Evolutionary conservation across 352 stramenopile genomes (phyloP).

Genomic region (Phytophthora litchii): DNA sequence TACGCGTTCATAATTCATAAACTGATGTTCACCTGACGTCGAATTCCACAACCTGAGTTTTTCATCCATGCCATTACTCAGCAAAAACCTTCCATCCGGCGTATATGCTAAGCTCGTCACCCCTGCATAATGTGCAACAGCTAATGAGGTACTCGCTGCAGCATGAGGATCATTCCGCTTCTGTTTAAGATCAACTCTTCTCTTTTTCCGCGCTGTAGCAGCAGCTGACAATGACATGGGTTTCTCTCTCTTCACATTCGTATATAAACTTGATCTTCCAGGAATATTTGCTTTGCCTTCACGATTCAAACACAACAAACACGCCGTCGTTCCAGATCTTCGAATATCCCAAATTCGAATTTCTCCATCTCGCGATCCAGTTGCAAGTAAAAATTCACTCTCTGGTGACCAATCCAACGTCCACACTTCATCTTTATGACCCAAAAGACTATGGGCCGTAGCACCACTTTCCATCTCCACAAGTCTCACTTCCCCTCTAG

Average conservation of each 20-base stretch:
- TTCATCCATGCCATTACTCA: conserved; percentile 66
- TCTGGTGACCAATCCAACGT: conserved; percentile 72
- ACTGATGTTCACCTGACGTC: conserved; percentile 61
- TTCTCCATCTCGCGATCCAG: conserved; percentile 62
- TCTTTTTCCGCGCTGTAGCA: conserved; percentile 3
- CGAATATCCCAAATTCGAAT: conserved; percentile 90
- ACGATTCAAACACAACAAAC: conserved; percentile 80
- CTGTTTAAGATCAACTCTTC: background rate
- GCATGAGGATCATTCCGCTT: conserved; percentile 61
- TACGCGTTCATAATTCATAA: conserved; percentile 70
- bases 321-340: conserved; percentile 80
- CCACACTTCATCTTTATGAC: conserved; percentile 82
- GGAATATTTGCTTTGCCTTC: conserved; percentile 59
- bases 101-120: conserved; percentile 72
- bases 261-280: conserved; percentile 55
- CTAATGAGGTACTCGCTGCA: conserved; percentile 55
- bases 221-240: conserved; percentile 40
- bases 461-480: conserved; percentile 77
- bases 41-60: conserved; percentile 74
- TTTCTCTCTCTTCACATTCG: conserved; percentile 48
- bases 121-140: conserved; percentile 49
- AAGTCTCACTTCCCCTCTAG: conserved; percentile 68
- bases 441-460: conserved; percentile 70
- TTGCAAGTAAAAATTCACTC: conserved; percentile 77
- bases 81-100: conserved; percentile 63